phyloP scores from a whole-genome alignment of 257 asterid genomes.

The Solanum pinnatisectum region DNA sequence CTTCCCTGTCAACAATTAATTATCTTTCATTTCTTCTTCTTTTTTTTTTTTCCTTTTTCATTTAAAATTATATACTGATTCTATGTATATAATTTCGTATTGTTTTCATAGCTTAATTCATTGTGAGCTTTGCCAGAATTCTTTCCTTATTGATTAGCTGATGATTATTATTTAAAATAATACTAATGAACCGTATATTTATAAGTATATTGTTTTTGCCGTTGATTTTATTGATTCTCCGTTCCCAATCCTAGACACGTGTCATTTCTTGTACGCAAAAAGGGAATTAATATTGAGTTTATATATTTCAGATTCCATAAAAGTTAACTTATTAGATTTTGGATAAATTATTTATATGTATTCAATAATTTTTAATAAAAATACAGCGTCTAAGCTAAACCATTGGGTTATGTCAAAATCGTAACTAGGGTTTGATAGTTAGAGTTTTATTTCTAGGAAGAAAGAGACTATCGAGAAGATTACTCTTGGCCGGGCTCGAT shows the following conservation, averaged over 20 bases:
- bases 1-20: neutral
- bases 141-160: neutral
- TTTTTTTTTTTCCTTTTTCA: neutral
- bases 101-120: neutral
- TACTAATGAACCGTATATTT: neutral
- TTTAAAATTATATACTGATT: neutral
- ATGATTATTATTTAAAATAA: neutral
- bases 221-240: neutral
- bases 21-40: neutral
- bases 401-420: neutral
- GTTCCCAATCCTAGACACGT: neutral
- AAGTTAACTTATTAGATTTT: neutral
- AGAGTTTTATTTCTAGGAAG: too few species aligned
- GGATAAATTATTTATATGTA: too few species aligned
- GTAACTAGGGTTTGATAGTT: neutral
- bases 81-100: too few species aligned
- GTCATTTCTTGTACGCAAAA: neutral
- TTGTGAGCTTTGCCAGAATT: neutral
- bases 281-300: neutral
- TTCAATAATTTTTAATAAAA: neutral
- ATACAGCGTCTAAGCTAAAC: neutral
- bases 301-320: neutral
- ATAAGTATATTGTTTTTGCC: neutral
- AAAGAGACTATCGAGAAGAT: too few species aligned
- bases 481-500: too few species aligned